These are phyloP conservation scores for Penicillium sp. DNA, from an alignment of 2,329 filamentous ascomycete species.

Conservation along the genomic window DNA sequence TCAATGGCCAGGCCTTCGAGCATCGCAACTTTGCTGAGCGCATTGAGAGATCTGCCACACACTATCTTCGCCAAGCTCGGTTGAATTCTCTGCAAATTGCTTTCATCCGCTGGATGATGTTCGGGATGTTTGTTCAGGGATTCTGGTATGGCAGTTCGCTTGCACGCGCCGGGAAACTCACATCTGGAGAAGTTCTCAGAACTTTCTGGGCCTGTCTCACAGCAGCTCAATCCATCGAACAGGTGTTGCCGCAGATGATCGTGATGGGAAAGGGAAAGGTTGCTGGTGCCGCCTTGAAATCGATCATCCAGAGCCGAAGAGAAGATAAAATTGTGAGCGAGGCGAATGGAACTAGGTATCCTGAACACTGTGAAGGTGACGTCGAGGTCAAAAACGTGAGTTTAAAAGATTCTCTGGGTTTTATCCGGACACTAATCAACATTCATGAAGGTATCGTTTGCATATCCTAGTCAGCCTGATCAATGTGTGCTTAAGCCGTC, in stretches of 20 bases:
- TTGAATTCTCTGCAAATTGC: conserved; percentile 70
- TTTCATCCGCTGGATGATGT: conserved; percentile 69
- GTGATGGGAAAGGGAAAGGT: conserved; percentile 75
- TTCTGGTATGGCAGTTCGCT: conserved; percentile 84
- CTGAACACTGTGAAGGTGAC: conserved; percentile 57
- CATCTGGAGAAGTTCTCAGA: conserved; percentile 68
- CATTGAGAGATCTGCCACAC: conserved; percentile 57
- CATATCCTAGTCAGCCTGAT: conserved; percentile 69
- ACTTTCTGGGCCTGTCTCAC: conserved; percentile 81
- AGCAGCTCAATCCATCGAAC: conserved; percentile 71
- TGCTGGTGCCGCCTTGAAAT: conserved; percentile 63
- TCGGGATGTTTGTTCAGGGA: conserved; percentile 78
- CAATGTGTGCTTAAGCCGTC: conserved; percentile 59
- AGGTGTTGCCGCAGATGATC: conserved; percentile 72
- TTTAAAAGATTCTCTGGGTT: background rate
- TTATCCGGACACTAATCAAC: background rate
- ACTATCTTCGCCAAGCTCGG: conserved; percentile 67
- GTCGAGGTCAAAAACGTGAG: conserved; percentile 67
- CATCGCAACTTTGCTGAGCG: conserved; percentile 60
- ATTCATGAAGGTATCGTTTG: conserved; percentile 66
- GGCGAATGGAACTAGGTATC: conserved; percentile 31
- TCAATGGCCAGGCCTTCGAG: conserved; percentile 72
- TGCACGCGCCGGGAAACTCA: conserved; percentile 57
- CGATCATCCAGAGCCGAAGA: conserved; percentile 38
- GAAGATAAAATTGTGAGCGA: conserved; percentile 20